Conservation (phyloP, 2,329 filamentous ascomycete species). For the Aspergillus neotritici region DNA sequence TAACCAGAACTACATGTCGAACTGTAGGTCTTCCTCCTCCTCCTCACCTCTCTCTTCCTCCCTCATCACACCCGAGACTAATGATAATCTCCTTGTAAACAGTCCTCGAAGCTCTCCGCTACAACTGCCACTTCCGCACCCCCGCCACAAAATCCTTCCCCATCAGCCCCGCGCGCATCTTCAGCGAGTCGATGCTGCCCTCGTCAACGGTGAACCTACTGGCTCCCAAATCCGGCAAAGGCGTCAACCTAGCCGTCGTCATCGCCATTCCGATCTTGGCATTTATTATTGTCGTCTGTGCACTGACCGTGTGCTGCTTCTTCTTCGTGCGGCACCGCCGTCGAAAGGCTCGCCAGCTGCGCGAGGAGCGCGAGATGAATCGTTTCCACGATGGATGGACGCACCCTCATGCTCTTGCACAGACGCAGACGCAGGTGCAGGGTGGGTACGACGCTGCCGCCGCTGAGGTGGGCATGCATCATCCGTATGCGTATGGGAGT, state of each 20-base stretch:
- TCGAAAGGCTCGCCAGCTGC: constrained; percentile 20
- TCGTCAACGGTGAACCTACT: constrained; percentile 24
- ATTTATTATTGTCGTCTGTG: constrained; percentile 34
- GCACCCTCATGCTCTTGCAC: constrained; percentile 3
- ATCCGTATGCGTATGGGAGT: neutral
- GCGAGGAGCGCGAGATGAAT: constrained; percentile 21
- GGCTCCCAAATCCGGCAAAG: constrained; percentile 8
- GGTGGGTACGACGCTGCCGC: constrained; percentile 23
- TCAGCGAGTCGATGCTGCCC: constrained; percentile 36
- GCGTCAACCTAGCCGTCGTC: constrained; percentile 33
- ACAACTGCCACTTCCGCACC: constrained; percentile 40
- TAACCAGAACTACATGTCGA: constrained; percentile 38
- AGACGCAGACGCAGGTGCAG: constrained; percentile 10
- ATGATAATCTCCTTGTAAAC: constrained; percentile 2
- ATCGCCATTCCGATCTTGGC: constrained; percentile 42
- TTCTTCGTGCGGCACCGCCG: constrained; percentile 41
- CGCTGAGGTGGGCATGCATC: constrained; percentile 22
- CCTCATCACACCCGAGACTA: constrained; percentile 1
- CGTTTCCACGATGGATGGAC: constrained; percentile 32
- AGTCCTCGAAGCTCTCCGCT: constrained; percentile 44
- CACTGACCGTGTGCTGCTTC: constrained; percentile 34
- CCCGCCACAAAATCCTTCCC: constrained; percentile 32
- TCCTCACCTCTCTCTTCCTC: neutral
- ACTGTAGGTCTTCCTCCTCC: constrained; percentile 35
- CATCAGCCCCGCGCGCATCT: constrained; percentile 38